A percentile compares a stretch with the other conserved stretches of the same genome.
Evolutionary conservation across 208 protist genomes (phyloP).

Genomic region (Crithidia fasciculata): DNA sequence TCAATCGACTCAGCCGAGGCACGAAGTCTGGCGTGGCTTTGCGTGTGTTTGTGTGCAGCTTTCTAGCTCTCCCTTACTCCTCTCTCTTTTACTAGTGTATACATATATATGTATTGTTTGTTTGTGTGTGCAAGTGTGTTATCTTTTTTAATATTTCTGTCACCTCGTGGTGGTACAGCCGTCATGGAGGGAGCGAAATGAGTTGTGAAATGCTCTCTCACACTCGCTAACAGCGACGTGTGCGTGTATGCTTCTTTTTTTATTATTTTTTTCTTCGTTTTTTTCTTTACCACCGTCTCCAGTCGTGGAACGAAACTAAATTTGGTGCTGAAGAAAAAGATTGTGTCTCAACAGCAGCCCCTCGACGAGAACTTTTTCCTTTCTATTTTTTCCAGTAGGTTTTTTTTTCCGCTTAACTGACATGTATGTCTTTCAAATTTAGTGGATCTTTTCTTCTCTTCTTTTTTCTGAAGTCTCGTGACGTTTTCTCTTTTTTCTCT

Average conservation of each 20-base stretch:
- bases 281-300: neutral
- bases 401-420: neutral
- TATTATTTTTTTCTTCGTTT: slow-evolving; percentile 6
- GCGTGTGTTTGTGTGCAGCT: neutral
- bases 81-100: neutral
- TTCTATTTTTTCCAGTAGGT: neutral
- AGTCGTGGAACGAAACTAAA: too few relatives aligned
- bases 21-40: neutral
- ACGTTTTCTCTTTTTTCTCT: too few relatives aligned
- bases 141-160: slow-evolving; percentile 1
- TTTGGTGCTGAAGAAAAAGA: too few relatives aligned
- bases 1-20: too few relatives aligned
- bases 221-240: neutral
- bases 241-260: slow-evolving; percentile 1
- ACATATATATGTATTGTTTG: neutral
- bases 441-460: neutral
- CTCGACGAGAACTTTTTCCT: neutral
- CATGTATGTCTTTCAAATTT: neutral
- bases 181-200: too few relatives aligned
- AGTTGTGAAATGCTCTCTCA: too few relatives aligned
- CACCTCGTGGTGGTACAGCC: neutral
- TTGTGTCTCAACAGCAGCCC: too few relatives aligned
- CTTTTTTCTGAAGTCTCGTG: neutral
- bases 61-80: neutral
- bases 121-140: neutral